Base-by-base conservation (phyloP, 2,329 filamentous ascomycete species). In the Claviceps sp. region DNA sequence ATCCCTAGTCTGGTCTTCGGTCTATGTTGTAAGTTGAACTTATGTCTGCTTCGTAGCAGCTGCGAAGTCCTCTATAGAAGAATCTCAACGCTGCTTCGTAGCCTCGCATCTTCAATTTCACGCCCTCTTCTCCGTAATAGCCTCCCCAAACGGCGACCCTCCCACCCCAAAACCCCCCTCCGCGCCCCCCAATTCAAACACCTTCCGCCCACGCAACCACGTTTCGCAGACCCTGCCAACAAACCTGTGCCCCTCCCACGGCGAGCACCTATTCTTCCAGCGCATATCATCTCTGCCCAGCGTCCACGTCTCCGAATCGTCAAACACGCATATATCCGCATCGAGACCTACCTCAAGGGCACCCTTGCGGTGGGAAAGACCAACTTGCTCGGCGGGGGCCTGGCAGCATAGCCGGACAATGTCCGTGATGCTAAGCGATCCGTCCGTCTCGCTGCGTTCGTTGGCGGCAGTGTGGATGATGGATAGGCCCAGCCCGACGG, bases 211-310 rank as follows among this genome's bases (percentile, higher is more conserved):
- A 6, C 89, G 76, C 55, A 96, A 63, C 86, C 88, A 95, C 7
- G 90, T 95, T 75, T 94, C 87, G 54, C 71, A 74, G 11, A 95
- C 89, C 54, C 88, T 79, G 1, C 90, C 90, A 47, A 75, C 78
- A 61, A 96, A 83, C 37, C 72, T 76, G 67, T 84, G 85, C 20
- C 87, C 87, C 65, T 95, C 85, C 75, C 94, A 96, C 0, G 90
- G 89, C 52, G 84, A 89, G 72, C 88, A 90, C 63, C 88, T 88
- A 68, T 96, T 95, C 68, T 88, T 84, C 78, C 95, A 98, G 58
- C 93, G 78, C 89, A 98, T 95, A 48, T 88, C 88, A 55, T 78
- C 82, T 18, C 78, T 74, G 53, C 79, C 71, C 50, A 95, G 82
- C 24, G 82, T 77, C 77, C 91, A 98, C 59, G 78, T 77, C 22